A percentile compares a stretch with the other conserved stretches of the same genome.
These are phyloP conservation scores for Candida coquimbonensis DNA, from an alignment of 805 yeast species.

Conservation along the genomic window DNA sequence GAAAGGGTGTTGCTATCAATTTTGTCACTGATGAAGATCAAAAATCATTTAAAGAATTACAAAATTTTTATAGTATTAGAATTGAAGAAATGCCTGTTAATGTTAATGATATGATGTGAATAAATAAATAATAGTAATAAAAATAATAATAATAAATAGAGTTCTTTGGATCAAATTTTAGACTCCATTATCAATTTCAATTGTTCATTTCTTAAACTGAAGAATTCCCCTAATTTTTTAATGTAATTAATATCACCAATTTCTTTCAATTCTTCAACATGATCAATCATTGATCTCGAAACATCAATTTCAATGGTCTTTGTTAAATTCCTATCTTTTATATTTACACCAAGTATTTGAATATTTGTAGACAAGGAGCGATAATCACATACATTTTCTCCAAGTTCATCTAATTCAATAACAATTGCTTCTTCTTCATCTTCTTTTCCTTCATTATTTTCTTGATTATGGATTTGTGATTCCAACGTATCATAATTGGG, in stretches of 20 bases:
- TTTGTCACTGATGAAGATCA: slow-evolving; percentile 79
- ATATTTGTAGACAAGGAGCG: slow-evolving; percentile 14
- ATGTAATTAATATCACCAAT: slow-evolving; percentile 11
- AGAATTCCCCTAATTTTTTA: slow-evolving; percentile 15
- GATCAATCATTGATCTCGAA: slow-evolving; percentile 11
- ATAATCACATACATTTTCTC: slow-evolving; percentile 8
- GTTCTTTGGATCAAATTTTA: neutral
- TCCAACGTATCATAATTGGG: slow-evolving; percentile 13
- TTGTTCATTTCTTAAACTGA: slow-evolving; percentile 16
- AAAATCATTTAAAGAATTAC: slow-evolving; percentile 66
- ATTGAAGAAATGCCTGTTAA: slow-evolving; percentile 76
- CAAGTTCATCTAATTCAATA: slow-evolving; percentile 17
- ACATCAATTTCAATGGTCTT: slow-evolving; percentile 20
- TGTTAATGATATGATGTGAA: slow-evolving; percentile 40
- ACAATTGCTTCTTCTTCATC: slow-evolving; percentile 20
- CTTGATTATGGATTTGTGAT: neutral
- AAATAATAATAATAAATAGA: neutral
- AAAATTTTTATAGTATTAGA: slow-evolving; percentile 65
- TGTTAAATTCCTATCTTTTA: slow-evolving; percentile 19
- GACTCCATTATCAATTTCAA: slow-evolving; percentile 7
- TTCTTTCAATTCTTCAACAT: slow-evolving; percentile 6
- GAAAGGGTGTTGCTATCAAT: slow-evolving; percentile 97
- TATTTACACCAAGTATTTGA: slow-evolving; percentile 13
- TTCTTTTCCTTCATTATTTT: neutral
- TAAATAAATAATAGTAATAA: neutral